Percentiles rank a stretch among this genome's conserved stretches.
phyloP scores from a whole-genome alignment of 495 filamentous ascomycete species.

The Articulospora tetracladia region DNA sequence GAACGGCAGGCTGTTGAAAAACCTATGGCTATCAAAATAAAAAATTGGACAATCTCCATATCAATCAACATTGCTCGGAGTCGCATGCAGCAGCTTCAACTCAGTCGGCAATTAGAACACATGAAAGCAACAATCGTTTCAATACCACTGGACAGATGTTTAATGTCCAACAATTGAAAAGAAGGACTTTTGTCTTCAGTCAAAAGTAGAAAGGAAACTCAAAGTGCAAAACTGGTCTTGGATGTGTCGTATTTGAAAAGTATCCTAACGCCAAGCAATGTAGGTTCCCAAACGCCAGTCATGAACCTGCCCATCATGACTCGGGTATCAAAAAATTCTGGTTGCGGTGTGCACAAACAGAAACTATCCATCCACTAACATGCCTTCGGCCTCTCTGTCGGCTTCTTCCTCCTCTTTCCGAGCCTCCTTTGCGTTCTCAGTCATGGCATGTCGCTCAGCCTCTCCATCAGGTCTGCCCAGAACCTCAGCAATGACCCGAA shows the following conservation, averaged over 20 bases:
- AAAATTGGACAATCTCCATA: no score
- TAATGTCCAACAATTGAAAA: no score
- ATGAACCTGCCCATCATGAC: not conserved
- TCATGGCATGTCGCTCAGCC: constrained; percentile 25
- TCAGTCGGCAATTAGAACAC: no score
- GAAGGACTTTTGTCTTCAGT: no score
- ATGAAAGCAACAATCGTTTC: no score
- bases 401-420: constrained; percentile 12
- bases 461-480: constrained; percentile 28
- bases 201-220: not conserved
- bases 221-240: not conserved
- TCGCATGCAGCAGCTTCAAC: no score
- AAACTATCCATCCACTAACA: not conserved
- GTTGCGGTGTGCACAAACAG: not conserved
- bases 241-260: not conserved
- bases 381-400: constrained; percentile 11
- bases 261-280: not conserved
- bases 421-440: constrained; percentile 20
- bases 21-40: no score
- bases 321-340: not conserved
- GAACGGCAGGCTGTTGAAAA: no score
- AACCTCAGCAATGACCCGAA: constrained; percentile 33
- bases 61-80: no score
- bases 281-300: not conserved
- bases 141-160: no score